Percentiles rank a stretch among this genome's conserved stretches.
phyloP scores from a whole-genome alignment of 148 eudicot species.

The Fagopyrum homotropicum region DNA sequence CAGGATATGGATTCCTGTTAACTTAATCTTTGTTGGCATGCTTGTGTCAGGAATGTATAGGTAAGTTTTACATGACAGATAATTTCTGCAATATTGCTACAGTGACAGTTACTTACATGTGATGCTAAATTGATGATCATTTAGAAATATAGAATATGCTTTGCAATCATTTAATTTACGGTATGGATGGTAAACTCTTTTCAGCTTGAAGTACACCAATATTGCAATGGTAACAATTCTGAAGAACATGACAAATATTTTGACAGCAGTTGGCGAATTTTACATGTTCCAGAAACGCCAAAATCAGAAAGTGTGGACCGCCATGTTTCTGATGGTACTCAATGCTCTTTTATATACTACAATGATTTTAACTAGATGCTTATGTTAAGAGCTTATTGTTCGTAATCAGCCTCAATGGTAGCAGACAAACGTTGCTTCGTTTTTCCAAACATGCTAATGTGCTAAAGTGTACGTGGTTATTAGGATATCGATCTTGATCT shows the following conservation, averaged over 20 bases:
- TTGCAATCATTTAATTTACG: slow-evolving; percentile 1
- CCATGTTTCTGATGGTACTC: slow-evolving; percentile 78
- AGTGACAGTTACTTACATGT: neutral
- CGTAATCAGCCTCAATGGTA: neutral
- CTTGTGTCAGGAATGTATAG: slow-evolving; percentile 90
- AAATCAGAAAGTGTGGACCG: slow-evolving; percentile 76
- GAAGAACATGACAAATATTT: slow-evolving; percentile 78
- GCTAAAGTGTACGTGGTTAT: neutral
- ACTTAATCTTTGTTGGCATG: slow-evolving; percentile 79
- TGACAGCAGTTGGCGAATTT: slow-evolving; percentile 72
- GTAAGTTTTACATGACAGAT: slow-evolving; percentile 24
- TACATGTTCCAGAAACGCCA: slow-evolving; percentile 65
- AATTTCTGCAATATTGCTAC: neutral
- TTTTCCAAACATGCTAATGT: neutral
- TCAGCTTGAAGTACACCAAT: slow-evolving; percentile 75
- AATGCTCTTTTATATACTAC: neutral
- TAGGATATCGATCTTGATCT: no score
- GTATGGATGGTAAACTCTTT: slow-evolving; percentile 14
- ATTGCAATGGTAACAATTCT: slow-evolving; percentile 88
- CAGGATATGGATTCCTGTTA: slow-evolving; percentile 80
- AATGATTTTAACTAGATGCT: neutral
- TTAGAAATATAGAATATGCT: neutral
- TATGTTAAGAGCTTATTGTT: neutral
- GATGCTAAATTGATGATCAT: neutral
- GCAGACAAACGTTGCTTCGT: neutral